Evolutionary conservation across 306 rosid species (phyloP), one percentile per base, ranked within the genome.

Genomic region (Acmispon strigosus): DNA sequence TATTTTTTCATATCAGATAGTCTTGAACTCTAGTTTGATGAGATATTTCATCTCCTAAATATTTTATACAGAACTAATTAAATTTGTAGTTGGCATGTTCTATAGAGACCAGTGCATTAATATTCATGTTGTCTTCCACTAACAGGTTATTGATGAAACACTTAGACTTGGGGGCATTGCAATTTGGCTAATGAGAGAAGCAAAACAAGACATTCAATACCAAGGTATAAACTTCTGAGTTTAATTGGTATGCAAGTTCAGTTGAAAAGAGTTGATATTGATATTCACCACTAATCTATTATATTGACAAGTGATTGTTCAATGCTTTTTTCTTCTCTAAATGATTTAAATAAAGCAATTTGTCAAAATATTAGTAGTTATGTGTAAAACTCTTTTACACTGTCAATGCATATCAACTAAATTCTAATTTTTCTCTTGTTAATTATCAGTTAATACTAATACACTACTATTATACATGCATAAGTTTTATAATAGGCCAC

Each of bases 91-190:
- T 36, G 3, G 19, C 22, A 37, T 32, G 53, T 62, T 53, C 53
- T 45, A n/a, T 16, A 34, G 45, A 78, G 29, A 66, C n/a, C 3
- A 51, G 1, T 43, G 43, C 0, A 1, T 49, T 63, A 50, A 49
- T 11, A 10, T 62, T 59, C 20, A 44, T 22, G 72, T 6, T 42
- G n/a, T 74, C 34, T 77, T 74, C 6, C 47, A n/a, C 8, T 4
- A 66, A 66, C 79, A 92, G 98, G 96, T 90, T 24, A 86, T 92
- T 64, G 98, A 90, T 77, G 96, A 92, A 82, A 90, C 98, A 39
- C 93, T 93, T 36, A 83, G 98, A 74, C 81, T 93, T 17, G 98
- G 96, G 4, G 98, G 97, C 5, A 93, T 93, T 70, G 98, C 97
- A 57, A 88, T 93, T 81, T 93, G 98, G 98, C 77, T 90, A 66